Conservation (phyloP, 2,329 filamentous ascomycete genomes). For the Chalaropsis thielavioides region DNA sequence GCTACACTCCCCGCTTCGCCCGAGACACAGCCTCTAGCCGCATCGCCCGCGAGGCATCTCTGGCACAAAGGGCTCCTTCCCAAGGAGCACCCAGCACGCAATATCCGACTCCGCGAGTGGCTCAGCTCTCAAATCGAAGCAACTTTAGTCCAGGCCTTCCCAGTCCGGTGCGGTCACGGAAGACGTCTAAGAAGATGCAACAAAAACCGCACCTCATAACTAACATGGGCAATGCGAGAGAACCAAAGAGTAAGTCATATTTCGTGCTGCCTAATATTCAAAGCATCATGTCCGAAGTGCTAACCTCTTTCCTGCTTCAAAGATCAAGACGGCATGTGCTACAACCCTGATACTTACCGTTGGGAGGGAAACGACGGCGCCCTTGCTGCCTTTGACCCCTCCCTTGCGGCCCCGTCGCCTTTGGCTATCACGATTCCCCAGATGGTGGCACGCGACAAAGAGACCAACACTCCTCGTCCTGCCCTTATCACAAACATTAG, state of each 20-base stretch:
- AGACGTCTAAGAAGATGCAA: slow-evolving; percentile 43
- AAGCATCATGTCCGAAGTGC: slow-evolving; percentile 15
- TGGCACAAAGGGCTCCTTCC: slow-evolving; percentile 45
- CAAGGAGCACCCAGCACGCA: slow-evolving; percentile 33
- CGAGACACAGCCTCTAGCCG: slow-evolving; percentile 51
- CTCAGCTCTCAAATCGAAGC: slow-evolving; percentile 37
- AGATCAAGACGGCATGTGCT: slow-evolving; percentile 92
- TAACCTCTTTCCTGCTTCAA: slow-evolving; percentile 22
- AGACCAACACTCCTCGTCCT: slow-evolving; percentile 44
- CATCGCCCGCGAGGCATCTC: slow-evolving; percentile 46
- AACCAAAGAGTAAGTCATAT: slow-evolving; percentile 53
- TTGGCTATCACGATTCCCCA: slow-evolving; percentile 32
- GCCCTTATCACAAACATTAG: slow-evolving; percentile 88
- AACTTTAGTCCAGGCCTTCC: slow-evolving; percentile 34
- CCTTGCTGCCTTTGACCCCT: slow-evolving; percentile 60
- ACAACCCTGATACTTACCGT: slow-evolving; percentile 70
- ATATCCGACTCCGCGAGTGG: slow-evolving; percentile 40
- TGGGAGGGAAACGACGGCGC: slow-evolving; percentile 97
- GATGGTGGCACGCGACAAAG: slow-evolving; percentile 38
- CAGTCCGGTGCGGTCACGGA: slow-evolving; percentile 38
- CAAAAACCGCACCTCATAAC: slow-evolving; percentile 79
- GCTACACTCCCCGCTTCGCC: slow-evolving; percentile 46
- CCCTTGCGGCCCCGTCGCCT: slow-evolving; percentile 38
- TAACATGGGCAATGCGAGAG: slow-evolving; percentile 58
- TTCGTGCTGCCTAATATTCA: not conserved